Percentiles rank a stretch among this genome's conserved stretches.
Conservation (phyloP, 78 protist species). For the Creolimax fragrantissima region DNA sequence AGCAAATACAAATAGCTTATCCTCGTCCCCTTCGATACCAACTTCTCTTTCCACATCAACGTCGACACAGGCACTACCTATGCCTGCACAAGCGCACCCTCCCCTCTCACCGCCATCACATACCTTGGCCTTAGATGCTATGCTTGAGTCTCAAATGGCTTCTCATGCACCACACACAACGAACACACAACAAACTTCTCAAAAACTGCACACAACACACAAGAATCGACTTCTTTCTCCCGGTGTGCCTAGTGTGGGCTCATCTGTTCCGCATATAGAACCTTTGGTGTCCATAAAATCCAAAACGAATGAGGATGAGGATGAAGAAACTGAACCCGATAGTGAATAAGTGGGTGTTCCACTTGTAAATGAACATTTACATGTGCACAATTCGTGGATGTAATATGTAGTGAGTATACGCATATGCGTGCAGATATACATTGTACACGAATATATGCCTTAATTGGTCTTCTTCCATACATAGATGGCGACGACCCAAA, state of each 20-base stretch:
- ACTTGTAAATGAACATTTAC: too few species aligned
- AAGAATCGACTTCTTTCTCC: not conserved
- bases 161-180: not conserved
- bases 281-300: not conserved
- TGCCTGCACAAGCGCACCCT: too few species aligned
- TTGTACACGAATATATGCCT: too few species aligned
- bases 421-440: too few species aligned
- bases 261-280: not conserved
- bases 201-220: not conserved
- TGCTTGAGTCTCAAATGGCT: not conserved
- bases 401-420: too few species aligned
- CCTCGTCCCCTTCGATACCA: too few species aligned
- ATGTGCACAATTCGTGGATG: too few species aligned
- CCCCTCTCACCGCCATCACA: not conserved
- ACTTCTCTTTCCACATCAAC: too few species aligned
- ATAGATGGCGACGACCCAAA: too few species aligned
- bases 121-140: not conserved
- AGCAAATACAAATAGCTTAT: too few species aligned
- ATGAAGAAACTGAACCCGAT: not conserved
- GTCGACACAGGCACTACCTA: too few species aligned
- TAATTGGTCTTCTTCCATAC: too few species aligned
- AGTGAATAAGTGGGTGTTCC: not conserved
- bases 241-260: not conserved
- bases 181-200: not conserved
- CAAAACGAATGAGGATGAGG: not conserved